Evolutionary conservation across 1,284 basidiomycete genomes (phyloP).

Genomic region (Microbotryomycetes sp.): DNA sequence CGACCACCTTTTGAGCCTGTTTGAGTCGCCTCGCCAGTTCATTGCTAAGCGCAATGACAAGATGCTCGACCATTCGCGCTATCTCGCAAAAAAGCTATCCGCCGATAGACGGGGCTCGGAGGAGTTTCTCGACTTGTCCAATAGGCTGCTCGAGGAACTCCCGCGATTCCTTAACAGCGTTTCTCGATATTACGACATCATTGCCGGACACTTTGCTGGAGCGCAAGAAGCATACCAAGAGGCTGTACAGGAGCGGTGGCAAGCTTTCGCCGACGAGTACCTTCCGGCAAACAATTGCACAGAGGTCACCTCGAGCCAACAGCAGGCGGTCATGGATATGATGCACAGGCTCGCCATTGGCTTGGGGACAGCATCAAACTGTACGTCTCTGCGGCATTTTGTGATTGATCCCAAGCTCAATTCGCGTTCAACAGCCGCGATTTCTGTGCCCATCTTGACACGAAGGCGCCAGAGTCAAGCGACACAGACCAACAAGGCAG

Average conservation of each 20-base stretch:
- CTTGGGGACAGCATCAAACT: conserved; percentile 7
- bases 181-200: conserved; percentile 39
- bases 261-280: conserved; percentile 21
- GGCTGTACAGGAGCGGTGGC: conserved; percentile 26
- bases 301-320: conserved; percentile 7
- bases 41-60: conserved; percentile 40
- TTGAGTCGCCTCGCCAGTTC: conserved; percentile 34
- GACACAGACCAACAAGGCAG: no score
- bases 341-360: conserved; percentile 26
- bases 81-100: conserved; percentile 30
- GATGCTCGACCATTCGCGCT: conserved; percentile 39
- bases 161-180: conserved; percentile 41
- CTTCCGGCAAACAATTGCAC: conserved; percentile 6
- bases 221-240: conserved; percentile 38
- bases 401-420: background rate
- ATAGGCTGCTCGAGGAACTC: conserved; percentile 42
- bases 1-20: conserved; percentile 26
- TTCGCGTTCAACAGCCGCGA: no score
- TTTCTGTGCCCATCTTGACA: no score
- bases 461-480: no score
- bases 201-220: conserved; percentile 38
- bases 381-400: no score
- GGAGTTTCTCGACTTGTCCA: conserved; percentile 40
- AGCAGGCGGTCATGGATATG: conserved; percentile 21
- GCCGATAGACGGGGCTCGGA: conserved; percentile 34